Evolutionary conservation across 257 asterid genomes (phyloP).

Genomic region (Solanum sitiens): DNA sequence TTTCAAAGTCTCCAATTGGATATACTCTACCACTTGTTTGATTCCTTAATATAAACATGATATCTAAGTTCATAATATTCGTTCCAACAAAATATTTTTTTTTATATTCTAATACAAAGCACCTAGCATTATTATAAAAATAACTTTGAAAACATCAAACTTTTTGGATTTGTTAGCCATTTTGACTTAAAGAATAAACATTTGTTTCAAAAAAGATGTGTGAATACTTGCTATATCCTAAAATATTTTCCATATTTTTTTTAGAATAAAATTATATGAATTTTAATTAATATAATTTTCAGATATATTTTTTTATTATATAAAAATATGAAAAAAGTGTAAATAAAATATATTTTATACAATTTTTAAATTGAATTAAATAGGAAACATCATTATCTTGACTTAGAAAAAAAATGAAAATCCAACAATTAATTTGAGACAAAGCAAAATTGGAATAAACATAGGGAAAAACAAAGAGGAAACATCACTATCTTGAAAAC

Average conservation of each 20-base stretch:
- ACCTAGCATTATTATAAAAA: neutral
- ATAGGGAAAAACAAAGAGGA: neutral
- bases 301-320: neutral
- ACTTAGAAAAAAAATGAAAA: neutral
- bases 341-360: neutral
- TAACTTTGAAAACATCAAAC: neutral
- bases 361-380: neutral
- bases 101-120: neutral
- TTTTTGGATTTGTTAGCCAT: neutral
- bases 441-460: neutral
- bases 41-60: neutral
- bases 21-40: neutral
- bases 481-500: constrained; percentile 2
- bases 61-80: neutral
- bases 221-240: neutral
- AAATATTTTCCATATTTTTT: neutral
- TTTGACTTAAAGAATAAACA: neutral
- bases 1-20: neutral
- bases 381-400: neutral
- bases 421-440: neutral
- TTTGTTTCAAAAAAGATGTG: neutral
- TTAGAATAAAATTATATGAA: neutral
- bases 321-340: neutral
- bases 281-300: neutral
- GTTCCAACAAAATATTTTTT: neutral